Evolutionary conservation across 1,284 basidiomycete species (phyloP).

Genomic region (Naganishia sp.): DNA sequence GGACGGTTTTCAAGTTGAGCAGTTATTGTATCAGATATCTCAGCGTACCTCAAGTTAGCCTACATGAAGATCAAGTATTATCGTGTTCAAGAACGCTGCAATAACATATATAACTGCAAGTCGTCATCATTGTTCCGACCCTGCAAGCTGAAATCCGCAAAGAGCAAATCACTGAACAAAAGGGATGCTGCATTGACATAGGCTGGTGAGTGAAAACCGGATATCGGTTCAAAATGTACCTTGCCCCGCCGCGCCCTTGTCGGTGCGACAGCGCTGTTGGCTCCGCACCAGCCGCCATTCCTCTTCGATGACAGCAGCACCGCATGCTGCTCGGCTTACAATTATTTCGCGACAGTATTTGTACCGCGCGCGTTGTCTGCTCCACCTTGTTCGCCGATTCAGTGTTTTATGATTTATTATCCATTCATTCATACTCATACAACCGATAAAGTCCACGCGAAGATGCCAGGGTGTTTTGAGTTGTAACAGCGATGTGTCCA

Average conservation of each 20-base stretch:
- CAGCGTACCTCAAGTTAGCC: constrained; percentile 8
- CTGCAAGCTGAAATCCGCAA: background rate
- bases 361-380: too few relatives aligned
- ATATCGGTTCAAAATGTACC: too few relatives aligned
- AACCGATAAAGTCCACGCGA: constrained; percentile 5
- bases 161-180: too few relatives aligned
- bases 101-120: background rate
- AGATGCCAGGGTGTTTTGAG: constrained; percentile 12
- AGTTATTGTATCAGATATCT: constrained; percentile 23
- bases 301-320: too few relatives aligned
- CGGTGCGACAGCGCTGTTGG: too few relatives aligned
- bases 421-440: constrained; percentile 14
- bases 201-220: too few relatives aligned
- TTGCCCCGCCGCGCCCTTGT: too few relatives aligned
- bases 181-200: too few relatives aligned
- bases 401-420: constrained; percentile 3
- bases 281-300: too few relatives aligned
- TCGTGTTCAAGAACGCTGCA: constrained; percentile 1
- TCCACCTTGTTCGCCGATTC: too few relatives aligned
- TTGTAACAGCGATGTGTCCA: background rate
- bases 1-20: background rate
- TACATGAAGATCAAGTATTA: constrained; percentile 13
- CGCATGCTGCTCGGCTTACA: too few relatives aligned
- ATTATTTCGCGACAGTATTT: too few relatives aligned
- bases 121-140: background rate